phyloP scores from a whole-genome alignment of 768 basidiomycete genomes.

The Leccinum broughii region DNA sequence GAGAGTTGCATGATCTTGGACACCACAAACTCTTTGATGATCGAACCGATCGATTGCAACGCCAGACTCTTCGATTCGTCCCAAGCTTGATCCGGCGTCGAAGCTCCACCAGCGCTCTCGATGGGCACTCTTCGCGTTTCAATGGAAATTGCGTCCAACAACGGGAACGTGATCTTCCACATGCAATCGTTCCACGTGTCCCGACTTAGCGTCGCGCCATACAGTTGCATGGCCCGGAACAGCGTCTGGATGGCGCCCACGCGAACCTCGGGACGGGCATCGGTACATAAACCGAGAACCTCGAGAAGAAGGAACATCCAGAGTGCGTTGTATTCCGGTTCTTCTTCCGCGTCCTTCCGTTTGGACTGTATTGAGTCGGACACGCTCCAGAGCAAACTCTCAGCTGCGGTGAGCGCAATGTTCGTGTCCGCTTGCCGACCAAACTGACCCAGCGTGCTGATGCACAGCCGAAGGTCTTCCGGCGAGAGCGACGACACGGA shows the following conservation, averaged over 20 bases:
- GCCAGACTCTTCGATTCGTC: constrained; percentile 89
- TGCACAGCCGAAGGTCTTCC: constrained; percentile 82
- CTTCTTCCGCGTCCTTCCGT: constrained; percentile 62
- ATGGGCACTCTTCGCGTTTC: constrained; percentile 47
- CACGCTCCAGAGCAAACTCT: constrained; percentile 92
- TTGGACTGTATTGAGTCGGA: constrained; percentile 93
- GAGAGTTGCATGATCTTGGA: too few species aligned
- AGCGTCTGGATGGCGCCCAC: constrained; percentile 94
- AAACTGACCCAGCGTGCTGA: constrained; percentile 88
- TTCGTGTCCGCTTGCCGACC: constrained; percentile 94
- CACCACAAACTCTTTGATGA: too few species aligned
- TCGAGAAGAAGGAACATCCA: constrained; percentile 93
- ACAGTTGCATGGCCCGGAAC: constrained; percentile 91
- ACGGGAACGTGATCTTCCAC: constrained; percentile 89
- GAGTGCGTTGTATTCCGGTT: constrained; percentile 74
- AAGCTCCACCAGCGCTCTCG: constrained; percentile 15
- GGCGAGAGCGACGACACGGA: constrained; percentile 80
- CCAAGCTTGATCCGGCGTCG: constrained; percentile 54
- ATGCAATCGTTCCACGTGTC: constrained; percentile 89
- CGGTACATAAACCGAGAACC: constrained; percentile 79
- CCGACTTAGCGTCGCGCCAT: constrained; percentile 80
- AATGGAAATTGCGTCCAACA: constrained; percentile 67
- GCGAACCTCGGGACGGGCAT: constrained; percentile 83
- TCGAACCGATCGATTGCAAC: constrained; percentile 58
- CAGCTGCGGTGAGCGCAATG: constrained; percentile 91